phyloP scores from a whole-genome alignment of 768 basidiomycete genomes.

The Phlebiopsis flavidoalba region DNA sequence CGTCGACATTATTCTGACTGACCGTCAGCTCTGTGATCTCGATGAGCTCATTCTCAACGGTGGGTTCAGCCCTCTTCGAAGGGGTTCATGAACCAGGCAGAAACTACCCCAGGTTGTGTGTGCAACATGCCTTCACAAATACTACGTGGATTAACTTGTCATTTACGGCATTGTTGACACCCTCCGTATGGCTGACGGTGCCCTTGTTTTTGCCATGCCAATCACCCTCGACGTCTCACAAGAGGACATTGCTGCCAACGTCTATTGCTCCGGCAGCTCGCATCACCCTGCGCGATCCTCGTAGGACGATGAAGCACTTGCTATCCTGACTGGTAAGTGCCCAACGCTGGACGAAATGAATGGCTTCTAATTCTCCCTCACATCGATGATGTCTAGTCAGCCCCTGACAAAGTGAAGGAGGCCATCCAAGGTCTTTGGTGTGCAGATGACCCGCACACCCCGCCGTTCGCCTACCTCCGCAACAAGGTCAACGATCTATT shows the following conservation, averaged over 20 bases:
- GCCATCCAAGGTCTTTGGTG: constrained; percentile 89
- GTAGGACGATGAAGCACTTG: constrained; percentile 87
- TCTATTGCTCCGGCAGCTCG: constrained; percentile 68
- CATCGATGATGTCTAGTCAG: constrained; percentile 85
- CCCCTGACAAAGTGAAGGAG: constrained; percentile 83
- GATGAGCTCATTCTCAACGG: constrained; percentile 97
- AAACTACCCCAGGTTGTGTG: constrained; percentile 83
- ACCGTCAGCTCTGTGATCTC: constrained; percentile 96
- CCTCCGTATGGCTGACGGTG: constrained; percentile 78
- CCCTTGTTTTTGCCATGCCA: constrained; percentile 91
- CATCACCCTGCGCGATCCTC: constrained; percentile 81
- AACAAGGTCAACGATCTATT: constrained; percentile 77
- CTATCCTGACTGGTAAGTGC: constrained; percentile 72
- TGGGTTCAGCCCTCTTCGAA: constrained; percentile 97
- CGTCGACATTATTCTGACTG: constrained; percentile 76
- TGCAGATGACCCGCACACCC: constrained; percentile 95
- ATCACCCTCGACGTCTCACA: constrained; percentile 89
- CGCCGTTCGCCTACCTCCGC: constrained; percentile 82
- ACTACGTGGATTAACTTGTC: constrained; percentile 17
- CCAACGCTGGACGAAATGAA: not conserved
- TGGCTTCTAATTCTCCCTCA: constrained; percentile 19
- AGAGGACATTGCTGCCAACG: constrained; percentile 61
- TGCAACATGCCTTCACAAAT: constrained; percentile 4
- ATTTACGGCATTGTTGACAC: constrained; percentile 82
- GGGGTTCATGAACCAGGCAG: constrained; percentile 90